A percentile compares a stretch with the other conserved stretches of the same genome.
Evolutionary conservation across 176 grass and related monocot genomes (phyloP).

Genomic region (Saccharum spontaneum): DNA sequence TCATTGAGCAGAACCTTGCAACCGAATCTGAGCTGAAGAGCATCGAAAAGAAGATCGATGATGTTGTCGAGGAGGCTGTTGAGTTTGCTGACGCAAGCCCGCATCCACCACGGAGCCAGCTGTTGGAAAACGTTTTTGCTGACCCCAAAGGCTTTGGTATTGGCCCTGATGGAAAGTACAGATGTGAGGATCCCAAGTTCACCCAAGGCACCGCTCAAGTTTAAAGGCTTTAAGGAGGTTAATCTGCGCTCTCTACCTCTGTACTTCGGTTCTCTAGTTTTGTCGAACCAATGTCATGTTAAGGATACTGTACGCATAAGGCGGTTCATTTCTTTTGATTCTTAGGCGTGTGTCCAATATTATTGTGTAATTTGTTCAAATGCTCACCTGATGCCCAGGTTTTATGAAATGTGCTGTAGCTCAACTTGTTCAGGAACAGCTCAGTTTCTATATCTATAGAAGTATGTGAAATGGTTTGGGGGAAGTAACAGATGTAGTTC

Average conservation of each 20-base stretch:
- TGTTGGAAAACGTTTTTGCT: constrained; percentile 85
- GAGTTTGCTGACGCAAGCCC: constrained; percentile 91
- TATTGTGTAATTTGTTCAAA: constrained; percentile 13
- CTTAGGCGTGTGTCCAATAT: neutral
- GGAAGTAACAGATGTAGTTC: neutral
- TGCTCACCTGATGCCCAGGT: neutral
- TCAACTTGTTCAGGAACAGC: neutral
- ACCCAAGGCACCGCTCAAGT: constrained; percentile 90
- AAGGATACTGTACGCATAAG: constrained; percentile 27
- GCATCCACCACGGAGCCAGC: constrained; percentile 75
- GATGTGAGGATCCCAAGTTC: constrained; percentile 92
- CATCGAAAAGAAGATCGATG: constrained; percentile 84
- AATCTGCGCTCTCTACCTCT: constrained; percentile 4
- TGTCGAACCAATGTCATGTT: constrained; percentile 18
- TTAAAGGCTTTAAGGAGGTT: constrained; percentile 36
- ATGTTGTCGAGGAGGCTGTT: constrained; percentile 88
- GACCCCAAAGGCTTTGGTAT: constrained; percentile 98
- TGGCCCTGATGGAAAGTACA: constrained; percentile 82
- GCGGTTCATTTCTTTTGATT: constrained; percentile 27
- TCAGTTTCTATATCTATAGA: neutral
- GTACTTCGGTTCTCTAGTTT: constrained; percentile 33
- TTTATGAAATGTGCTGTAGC: constrained; percentile 18
- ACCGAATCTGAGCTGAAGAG: constrained; percentile 76
- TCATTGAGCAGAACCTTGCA: constrained; percentile 64
- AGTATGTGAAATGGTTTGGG: constrained; percentile 9